Percentiles rank a stretch among this genome's conserved stretches.
These are phyloP conservation scores for Berberis vulgaris DNA, from an alignment of 164 flowering plant genomes.

Conservation along the genomic window DNA sequence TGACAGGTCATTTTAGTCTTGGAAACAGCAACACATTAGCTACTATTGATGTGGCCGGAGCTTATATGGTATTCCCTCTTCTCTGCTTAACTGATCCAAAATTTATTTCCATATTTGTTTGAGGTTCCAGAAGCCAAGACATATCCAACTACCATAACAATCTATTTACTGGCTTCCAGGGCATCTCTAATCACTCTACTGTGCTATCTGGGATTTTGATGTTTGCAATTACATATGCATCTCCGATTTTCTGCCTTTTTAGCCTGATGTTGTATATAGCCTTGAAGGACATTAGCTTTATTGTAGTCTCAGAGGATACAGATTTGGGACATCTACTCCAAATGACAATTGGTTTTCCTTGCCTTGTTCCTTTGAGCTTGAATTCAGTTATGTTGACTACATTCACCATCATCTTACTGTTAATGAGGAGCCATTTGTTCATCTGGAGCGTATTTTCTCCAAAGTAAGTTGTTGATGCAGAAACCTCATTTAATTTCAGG, in stretches of 20 bases:
- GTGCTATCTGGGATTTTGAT: constrained; percentile 72
- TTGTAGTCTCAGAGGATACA: constrained; percentile 10
- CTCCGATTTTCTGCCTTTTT: constrained; percentile 63
- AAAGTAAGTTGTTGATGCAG: constrained; percentile 49
- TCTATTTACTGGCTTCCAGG: constrained; percentile 38
- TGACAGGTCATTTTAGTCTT: constrained; percentile 91
- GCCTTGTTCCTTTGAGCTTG: constrained; percentile 67
- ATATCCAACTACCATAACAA: constrained; percentile 1
- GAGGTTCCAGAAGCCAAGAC: neutral
- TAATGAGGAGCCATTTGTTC: constrained; percentile 91
- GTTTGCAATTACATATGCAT: constrained; percentile 83
- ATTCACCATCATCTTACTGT: constrained; percentile 68
- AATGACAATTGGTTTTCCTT: constrained; percentile 51
- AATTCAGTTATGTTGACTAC: constrained; percentile 66
- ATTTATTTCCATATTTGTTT: neutral
- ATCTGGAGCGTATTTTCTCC: constrained; percentile 99
- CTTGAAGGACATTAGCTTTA: constrained; percentile 19
- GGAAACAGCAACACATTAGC: constrained; percentile 95
- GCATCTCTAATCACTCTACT: constrained; percentile 82
- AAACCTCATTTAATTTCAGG: neutral
- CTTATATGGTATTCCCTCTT: constrained; percentile 55
- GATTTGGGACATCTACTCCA: constrained; percentile 38
- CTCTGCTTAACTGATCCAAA: constrained; percentile 1
- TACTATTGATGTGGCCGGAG: constrained; percentile 95
- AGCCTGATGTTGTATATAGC: constrained; percentile 54